Conservation (phyloP, 192 early-diverging fungal species). For the Dissophora globulifera region DNA sequence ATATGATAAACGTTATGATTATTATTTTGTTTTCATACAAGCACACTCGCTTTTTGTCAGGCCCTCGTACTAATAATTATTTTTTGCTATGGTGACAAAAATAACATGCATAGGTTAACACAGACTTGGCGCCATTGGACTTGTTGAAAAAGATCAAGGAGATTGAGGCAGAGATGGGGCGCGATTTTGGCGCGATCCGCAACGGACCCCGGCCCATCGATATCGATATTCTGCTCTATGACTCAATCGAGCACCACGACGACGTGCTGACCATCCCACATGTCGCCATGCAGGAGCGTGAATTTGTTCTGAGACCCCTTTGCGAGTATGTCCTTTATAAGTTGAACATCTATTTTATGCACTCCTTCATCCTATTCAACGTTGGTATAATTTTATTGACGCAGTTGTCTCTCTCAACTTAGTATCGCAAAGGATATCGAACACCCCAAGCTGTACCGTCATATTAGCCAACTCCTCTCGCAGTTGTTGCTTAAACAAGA, state of each 20-base stretch:
- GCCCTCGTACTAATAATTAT: no score
- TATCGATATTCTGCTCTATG: conserved; percentile 96
- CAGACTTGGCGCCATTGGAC: conserved; percentile 75
- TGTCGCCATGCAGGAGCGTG: conserved; percentile 85
- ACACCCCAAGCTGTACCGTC: conserved; percentile 89
- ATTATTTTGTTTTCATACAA: no score
- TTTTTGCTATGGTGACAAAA: no score
- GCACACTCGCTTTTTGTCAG: no score
- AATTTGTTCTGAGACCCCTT: conserved; percentile 94
- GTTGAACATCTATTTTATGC: not conserved
- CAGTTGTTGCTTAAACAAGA: conserved; percentile 62
- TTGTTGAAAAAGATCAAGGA: conserved; percentile 83
- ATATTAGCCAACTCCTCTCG: conserved; percentile 74
- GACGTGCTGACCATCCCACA: conserved; percentile 90
- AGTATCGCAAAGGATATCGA: conserved; percentile 90
- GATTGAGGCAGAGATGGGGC: conserved; percentile 86
- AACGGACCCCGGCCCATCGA: conserved; percentile 96
- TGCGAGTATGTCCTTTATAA: conserved; percentile 74
- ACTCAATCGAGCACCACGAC: conserved; percentile 70
- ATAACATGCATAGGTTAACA: conserved; percentile 69
- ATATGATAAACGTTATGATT: no score
- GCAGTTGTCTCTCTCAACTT: not conserved
- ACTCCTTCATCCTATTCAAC: not conserved
- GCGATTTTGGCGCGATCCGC: conserved; percentile 65
- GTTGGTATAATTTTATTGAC: no score